A percentile compares a stretch with the other conserved stretches of the same genome.
phyloP scores from a whole-genome alignment of 257 asterid species.

The Plantago elongata region DNA sequence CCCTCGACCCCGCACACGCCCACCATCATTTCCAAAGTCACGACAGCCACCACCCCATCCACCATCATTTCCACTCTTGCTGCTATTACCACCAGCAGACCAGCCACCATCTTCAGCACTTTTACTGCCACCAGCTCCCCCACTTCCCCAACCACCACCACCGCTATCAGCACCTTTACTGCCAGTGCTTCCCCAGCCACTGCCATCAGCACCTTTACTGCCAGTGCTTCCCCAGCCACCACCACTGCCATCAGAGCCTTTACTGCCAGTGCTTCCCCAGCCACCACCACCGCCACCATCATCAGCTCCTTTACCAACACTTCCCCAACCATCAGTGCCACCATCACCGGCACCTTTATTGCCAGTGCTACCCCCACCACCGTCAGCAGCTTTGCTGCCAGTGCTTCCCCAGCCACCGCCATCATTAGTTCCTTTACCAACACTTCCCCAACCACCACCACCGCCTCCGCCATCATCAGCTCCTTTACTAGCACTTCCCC shows the following conservation, averaged over 20 bases:
- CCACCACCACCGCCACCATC: constrained; percentile 5
- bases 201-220: not conserved
- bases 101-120: not conserved
- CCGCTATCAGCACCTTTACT: not conserved
- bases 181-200: not conserved
- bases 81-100: not conserved
- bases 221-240: constrained; percentile 1
- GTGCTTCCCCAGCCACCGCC: constrained; percentile 5
- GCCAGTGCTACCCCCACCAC: not conserved
- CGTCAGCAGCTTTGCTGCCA: not conserved
- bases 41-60: not conserved
- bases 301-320: not conserved
- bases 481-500: not conserved
- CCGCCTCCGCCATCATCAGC: not conserved
- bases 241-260: not conserved
- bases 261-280: not conserved
- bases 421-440: not conserved
- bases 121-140: constrained; percentile 1
- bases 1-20: constrained; percentile 3
- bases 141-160: not conserved
- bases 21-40: constrained; percentile 4
- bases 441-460: constrained; percentile 8
- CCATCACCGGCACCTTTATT: not conserved
- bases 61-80: not conserved
- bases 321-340: constrained; percentile 1